phyloP scores from a whole-genome alignment of 768 basidiomycete species.

The Hypsizygus marmoreus region DNA sequence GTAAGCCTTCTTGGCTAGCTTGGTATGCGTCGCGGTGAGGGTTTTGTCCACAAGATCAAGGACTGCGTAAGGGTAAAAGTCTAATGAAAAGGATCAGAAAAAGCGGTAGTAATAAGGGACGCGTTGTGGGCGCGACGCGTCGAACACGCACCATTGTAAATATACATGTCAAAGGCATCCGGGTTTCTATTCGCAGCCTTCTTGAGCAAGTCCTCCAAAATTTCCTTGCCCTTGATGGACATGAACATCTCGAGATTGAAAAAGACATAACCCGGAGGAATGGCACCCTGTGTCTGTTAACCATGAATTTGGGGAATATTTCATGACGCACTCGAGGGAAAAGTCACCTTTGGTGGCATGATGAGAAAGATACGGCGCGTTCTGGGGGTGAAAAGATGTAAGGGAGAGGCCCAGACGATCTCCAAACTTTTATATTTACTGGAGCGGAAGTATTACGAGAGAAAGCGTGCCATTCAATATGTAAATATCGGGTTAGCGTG shows the following conservation, averaged over 20 bases:
- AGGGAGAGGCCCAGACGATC: too few relatives aligned
- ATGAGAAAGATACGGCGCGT: background rate
- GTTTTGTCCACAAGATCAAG: constrained; percentile 36
- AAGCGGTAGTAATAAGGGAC: too few relatives aligned
- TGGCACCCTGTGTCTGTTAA: constrained; percentile 10
- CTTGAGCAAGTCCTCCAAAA: constrained; percentile 28
- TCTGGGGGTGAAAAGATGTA: background rate
- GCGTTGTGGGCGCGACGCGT: background rate
- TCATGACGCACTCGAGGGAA: constrained; percentile 11
- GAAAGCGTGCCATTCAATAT: background rate
- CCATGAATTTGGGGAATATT: background rate
- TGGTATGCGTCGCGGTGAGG: constrained; percentile 28
- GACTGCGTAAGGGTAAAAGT: constrained; percentile 35
- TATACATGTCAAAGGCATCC: constrained; percentile 34
- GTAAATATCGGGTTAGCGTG: too few relatives aligned
- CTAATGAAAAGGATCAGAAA: constrained; percentile 17
- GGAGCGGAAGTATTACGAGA: too few relatives aligned
- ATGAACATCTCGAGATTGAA: constrained; percentile 29
- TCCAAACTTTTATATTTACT: too few relatives aligned
- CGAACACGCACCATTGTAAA: constrained; percentile 32
- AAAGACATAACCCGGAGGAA: constrained; percentile 35
- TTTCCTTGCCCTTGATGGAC: constrained; percentile 27
- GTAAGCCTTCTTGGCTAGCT: constrained; percentile 33
- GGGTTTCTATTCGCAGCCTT: constrained; percentile 33
- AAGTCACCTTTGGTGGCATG: constrained; percentile 7